Base-by-base conservation (phyloP, 2,329 filamentous ascomycete genomes). In the Fusarium annulatum region DNA sequence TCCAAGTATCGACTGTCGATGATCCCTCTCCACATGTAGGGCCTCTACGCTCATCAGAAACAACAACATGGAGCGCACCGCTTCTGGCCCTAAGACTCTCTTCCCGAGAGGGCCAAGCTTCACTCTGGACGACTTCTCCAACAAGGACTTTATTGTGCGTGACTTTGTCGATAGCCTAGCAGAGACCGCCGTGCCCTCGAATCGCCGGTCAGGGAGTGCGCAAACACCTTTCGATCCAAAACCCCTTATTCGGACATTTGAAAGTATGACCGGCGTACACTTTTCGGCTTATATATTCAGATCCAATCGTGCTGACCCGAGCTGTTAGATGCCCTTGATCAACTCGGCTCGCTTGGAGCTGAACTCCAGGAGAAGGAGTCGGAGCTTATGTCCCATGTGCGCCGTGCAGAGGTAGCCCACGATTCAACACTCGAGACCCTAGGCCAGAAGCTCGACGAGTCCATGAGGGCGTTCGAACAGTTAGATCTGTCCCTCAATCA, bases 141-240 rank as follows among this genome's bases (percentile, higher is more conserved):
- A 88, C 81, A 93, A 93, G 78, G 96, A 98, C 84, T 99, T 98
- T 80, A 98, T 98, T 72, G 96, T 98, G 75, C 95, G 97, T 79
- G 96, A 99, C 85, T 99, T 99, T 81, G 92, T 99, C 77, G 97
- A 99, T 81, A 90, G 92, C 58, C 91, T 99, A 65, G 96, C 96
- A 57, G 95, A 98, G 72, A 93, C 88, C 76, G 93, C 94, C 28
- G 89, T 94, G 41, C 92, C 94, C n/a, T 86, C 88, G 28, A 93
- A 92, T 79, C 93, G 96, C 61, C 92, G 94, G 67, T 98, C 95
- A 19, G 91, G 89, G 12, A 88, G 89, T 72, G 86, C 85, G 69
- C 87, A 86, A 80, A 87, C 88, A 70, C 84, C 87, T 9, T 99
- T 99, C 84, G 96, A 99, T 79, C 95, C 96, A 1, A 99, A 99